phyloP scores from a whole-genome alignment of 805 yeast species.

The Wickerhamiella azyma region DNA sequence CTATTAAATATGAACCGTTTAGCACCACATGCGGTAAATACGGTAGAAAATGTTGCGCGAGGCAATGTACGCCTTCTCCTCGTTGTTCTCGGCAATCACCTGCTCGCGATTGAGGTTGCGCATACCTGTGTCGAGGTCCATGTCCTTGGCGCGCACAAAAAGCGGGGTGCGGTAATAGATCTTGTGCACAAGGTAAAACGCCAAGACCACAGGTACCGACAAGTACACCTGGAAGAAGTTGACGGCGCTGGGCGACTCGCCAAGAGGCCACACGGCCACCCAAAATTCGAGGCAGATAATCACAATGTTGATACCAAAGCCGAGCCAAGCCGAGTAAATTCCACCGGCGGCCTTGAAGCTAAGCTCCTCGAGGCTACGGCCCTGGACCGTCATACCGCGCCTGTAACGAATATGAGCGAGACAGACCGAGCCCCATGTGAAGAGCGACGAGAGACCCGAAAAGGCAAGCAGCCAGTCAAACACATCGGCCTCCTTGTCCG shows the following conservation, averaged over 20 bases:
- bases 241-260: slow-evolving; percentile 20
- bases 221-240: slow-evolving; percentile 42
- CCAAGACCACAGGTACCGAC: slow-evolving; percentile 32
- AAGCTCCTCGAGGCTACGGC: slow-evolving; percentile 45
- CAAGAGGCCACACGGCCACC: slow-evolving; percentile 47
- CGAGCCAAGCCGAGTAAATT: slow-evolving; percentile 43
- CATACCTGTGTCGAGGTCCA: slow-evolving; percentile 53
- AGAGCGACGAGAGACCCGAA: slow-evolving; percentile 18
- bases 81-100: slow-evolving; percentile 41
- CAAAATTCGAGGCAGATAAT: slow-evolving; percentile 54
- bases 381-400: slow-evolving; percentile 38
- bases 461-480: slow-evolving; percentile 22
- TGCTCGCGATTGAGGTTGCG: slow-evolving; percentile 42
- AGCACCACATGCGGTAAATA: slow-evolving; percentile 47
- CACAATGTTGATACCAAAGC: slow-evolving; percentile 35
- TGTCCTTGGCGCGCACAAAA: slow-evolving; percentile 34
- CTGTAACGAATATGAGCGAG: slow-evolving; percentile 29
- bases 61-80: slow-evolving; percentile 33
- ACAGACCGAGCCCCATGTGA: slow-evolving; percentile 17
- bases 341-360: slow-evolving; percentile 48
- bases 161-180: slow-evolving; percentile 27
- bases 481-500: slow-evolving; percentile 21
- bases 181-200: slow-evolving; percentile 40
- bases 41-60: slow-evolving; percentile 37
- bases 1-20: slow-evolving; percentile 6